A percentile compares a stretch with the other conserved stretches of the same genome.
These are phyloP conservation scores for Hanseniaspora pseudoguilliermondii DNA, from an alignment of 805 yeast species.

Conservation along the genomic window DNA sequence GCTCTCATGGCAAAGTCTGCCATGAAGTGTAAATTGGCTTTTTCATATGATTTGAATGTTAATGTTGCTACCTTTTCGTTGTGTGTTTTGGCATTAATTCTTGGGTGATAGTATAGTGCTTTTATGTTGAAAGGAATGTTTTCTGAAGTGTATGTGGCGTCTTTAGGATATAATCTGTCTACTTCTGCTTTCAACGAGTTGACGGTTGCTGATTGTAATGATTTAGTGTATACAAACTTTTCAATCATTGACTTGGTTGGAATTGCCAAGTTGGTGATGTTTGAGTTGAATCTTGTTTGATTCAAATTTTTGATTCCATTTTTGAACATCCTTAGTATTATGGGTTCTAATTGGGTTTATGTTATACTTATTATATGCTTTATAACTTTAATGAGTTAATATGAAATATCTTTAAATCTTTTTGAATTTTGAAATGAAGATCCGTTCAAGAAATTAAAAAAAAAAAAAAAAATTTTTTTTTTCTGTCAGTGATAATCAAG, in stretches of 20 bases:
- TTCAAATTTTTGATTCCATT: not conserved
- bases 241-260: slow-evolving; percentile 12
- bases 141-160: slow-evolving; percentile 19
- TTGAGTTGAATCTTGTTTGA: not conserved
- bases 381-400: not conserved
- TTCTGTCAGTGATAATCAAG: not conserved
- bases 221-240: slow-evolving; percentile 9
- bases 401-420: not conserved
- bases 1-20: slow-evolving; percentile 81
- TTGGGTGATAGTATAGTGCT: slow-evolving; percentile 68
- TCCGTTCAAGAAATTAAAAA: not conserved
- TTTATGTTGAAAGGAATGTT: slow-evolving; percentile 81
- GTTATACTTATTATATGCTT: not conserved
- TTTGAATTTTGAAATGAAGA: too few relatives aligned
- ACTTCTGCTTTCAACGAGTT: slow-evolving; percentile 18
- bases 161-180: slow-evolving; percentile 16
- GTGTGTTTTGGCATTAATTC: slow-evolving; percentile 50
- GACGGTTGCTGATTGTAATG: slow-evolving; percentile 29
- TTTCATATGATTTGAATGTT: slow-evolving; percentile 58
- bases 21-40: slow-evolving; percentile 57
- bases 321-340: not conserved
- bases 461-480: not conserved
- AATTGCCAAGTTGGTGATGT: slow-evolving; percentile 13
- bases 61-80: slow-evolving; percentile 72
- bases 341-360: slow-evolving; percentile 1